Evolutionary conservation across 805 yeast species (phyloP), one percentile per base, ranked within the genome.

Genomic region (Lipomyces lipofer): DNA sequence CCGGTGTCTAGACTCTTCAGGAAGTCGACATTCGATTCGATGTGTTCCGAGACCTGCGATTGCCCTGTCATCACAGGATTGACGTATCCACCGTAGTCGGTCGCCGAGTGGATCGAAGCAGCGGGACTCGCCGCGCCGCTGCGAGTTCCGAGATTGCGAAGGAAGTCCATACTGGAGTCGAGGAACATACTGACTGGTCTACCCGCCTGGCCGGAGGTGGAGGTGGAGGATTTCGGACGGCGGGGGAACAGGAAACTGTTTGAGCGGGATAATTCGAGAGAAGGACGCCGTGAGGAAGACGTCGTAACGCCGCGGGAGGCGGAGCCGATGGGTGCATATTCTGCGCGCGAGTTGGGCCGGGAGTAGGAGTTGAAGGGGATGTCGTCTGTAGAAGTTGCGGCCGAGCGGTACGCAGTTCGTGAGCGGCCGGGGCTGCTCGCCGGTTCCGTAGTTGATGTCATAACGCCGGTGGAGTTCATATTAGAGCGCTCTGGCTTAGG

Each of bases 121-220:
- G 59, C 51, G 1, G 60, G 61, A 39, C 60, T 57, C 9, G 47
- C 60, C 7, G 49, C 38, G 12, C 54, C 38, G 9, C 46, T 28
- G 9, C 52, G 43, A 15, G 22, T 52, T n/a, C 60, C 58, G 10
- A 58, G 32, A 17, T 42, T 51, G 8, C 61, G 51, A 30, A 58
- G 43, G 25, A 58, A 58, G 19, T 58, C 62, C 45, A 58, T 52
- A 21, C 56, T 57, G 2, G 62, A 58, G 22, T 58, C 62, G 6
- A 58, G 27, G 33, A 56, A 52, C 58, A 57, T 49, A 35, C 58
- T 57, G 29, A 49, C 61, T 10, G 62, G 62, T 19, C 61, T 19
- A 21, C 56, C 21, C 19, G 28, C 28, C 22, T 10, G 19, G 19
- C 40, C 40, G 1, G 40, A 36, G 24, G 12, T 36, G 17, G 53